Evolutionary conservation across 1,139 yeast species (phyloP), one percentile per base, ranked within the genome.

Genomic region (Candida glucosophila): DNA sequence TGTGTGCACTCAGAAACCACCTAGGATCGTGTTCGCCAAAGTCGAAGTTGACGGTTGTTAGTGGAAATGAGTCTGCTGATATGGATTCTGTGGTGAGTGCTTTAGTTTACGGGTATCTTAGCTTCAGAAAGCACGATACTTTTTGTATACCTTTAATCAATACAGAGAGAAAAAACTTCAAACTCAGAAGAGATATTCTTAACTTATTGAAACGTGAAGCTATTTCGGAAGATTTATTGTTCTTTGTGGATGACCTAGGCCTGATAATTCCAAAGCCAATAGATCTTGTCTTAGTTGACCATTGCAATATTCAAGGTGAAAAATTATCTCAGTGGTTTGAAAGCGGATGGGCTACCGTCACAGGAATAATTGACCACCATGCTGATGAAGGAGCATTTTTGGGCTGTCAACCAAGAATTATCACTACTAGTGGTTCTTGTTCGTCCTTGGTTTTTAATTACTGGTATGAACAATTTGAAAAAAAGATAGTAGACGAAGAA

Each of bases 21-120:
- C 25, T 51, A 11, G 43, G 41, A 5, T 19, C 41, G 9, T 35
- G 32, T 1, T 19, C 39, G 4, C 18, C 40, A 10, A 27, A 29
- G 7, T 6, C 19, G 3, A 55, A 58, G 16, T 40, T 59, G 20
- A 42, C 48, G 19, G 52, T 83, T 22, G 93, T 82, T 2, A 64
- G 85, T 1, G 96, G 97, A 1, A 88, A 88, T 45, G 93, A 85
- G 44, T 73, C 93, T 1, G 71, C 73, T 14, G 95, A 88, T 50
- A 58, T 88, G 55, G 98, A 88, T 49, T 86, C 96, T 1, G 80
- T 86, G 20, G 68, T 82, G 2, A 67, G 79, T 33, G 79, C 95
- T 1, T 57, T 90, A 5, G 44, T 81, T 2, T 80, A 73, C 41
- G 77, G 95, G 0, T 82, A 73, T 44, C 63, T 77, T 32, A 45